Evolutionary conservation across 495 filamentous ascomycete species (phyloP).

Genomic region (Opeltia flavorubescens): DNA sequence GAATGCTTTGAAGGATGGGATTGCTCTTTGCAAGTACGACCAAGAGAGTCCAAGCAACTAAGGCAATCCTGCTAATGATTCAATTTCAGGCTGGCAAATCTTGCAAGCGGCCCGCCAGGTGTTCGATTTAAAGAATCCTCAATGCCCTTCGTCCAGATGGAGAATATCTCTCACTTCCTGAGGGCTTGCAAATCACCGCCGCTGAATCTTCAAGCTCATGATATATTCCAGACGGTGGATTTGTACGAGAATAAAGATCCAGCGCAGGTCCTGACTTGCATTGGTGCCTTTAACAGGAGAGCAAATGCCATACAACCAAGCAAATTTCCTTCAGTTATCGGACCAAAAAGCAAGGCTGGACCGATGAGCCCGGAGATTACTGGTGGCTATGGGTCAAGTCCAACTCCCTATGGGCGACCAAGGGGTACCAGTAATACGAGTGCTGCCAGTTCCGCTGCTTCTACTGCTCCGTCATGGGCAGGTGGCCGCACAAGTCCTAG

Average conservation of each 20-base stretch:
- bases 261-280: constrained; percentile 87
- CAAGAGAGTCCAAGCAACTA: constrained; percentile 13
- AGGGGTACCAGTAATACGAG: constrained; percentile 56
- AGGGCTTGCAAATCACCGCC: constrained; percentile 71
- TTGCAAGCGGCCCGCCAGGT: constrained; percentile 60
- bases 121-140: constrained; percentile 65
- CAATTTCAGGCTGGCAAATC: constrained; percentile 58
- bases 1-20: constrained; percentile 76
- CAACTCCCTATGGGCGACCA: constrained; percentile 21
- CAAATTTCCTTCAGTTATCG: constrained; percentile 59
- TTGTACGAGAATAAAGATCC: constrained; percentile 94
- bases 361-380: constrained; percentile 58
- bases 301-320: constrained; percentile 66
- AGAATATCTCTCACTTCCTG: constrained; percentile 96
- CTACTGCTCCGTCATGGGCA: constrained; percentile 33
- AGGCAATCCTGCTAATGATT: constrained; percentile 13
- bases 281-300: constrained; percentile 78
- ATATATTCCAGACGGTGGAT: constrained; percentile 94
- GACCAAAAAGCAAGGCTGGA: constrained; percentile 43
- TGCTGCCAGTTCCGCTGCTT: constrained; percentile 39
- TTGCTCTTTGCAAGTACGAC: constrained; percentile 73
- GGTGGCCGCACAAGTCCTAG: constrained; percentile 49
- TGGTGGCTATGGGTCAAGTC: constrained; percentile 36
- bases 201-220: constrained; percentile 78
- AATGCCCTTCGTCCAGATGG: constrained; percentile 99